phyloP scores from a whole-genome alignment of 306 rosid species.

The Glycine soja region DNA sequence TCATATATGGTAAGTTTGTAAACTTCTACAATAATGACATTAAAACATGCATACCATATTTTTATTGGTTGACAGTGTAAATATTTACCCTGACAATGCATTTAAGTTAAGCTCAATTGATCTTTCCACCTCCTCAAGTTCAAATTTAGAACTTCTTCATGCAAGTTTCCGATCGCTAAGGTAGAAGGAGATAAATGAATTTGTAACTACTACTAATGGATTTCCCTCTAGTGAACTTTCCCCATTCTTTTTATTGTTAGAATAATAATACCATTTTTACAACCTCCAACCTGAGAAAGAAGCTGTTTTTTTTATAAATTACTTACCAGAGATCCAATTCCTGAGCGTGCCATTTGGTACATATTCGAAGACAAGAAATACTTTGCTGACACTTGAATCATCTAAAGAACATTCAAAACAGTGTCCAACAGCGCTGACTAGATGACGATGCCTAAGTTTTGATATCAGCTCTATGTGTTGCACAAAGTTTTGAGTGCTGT shows the following conservation, averaged over 20 bases:
- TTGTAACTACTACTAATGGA: background rate
- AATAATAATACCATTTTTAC: background rate
- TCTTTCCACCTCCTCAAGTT: background rate
- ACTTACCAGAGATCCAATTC: conserved; percentile 92
- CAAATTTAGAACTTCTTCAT: conserved; percentile 4
- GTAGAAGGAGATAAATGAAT: background rate
- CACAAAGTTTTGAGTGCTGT: conserved; percentile 69
- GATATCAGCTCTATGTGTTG: conserved; percentile 75
- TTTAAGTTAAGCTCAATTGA: background rate
- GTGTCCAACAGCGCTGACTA: conserved; percentile 93
- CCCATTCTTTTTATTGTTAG: too few species aligned
- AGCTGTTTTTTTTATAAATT: background rate
- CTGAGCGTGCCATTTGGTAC: conserved; percentile 83
- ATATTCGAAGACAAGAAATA: conserved; percentile 82
- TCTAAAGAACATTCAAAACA: conserved; percentile 90
- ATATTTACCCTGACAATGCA: background rate
- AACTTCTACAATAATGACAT: background rate
- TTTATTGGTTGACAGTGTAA: background rate
- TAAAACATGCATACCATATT: background rate
- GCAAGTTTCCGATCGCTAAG: background rate
- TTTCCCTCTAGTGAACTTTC: too few species aligned
- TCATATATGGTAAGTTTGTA: background rate
- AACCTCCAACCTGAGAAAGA: conserved; percentile 31
- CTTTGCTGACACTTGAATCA: conserved; percentile 85
- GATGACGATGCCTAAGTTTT: conserved; percentile 85